These are phyloP conservation scores for Alternaria hordeiaustralica DNA, from an alignment of 2,329 filamentous ascomycete species.

Conservation along the genomic window DNA sequence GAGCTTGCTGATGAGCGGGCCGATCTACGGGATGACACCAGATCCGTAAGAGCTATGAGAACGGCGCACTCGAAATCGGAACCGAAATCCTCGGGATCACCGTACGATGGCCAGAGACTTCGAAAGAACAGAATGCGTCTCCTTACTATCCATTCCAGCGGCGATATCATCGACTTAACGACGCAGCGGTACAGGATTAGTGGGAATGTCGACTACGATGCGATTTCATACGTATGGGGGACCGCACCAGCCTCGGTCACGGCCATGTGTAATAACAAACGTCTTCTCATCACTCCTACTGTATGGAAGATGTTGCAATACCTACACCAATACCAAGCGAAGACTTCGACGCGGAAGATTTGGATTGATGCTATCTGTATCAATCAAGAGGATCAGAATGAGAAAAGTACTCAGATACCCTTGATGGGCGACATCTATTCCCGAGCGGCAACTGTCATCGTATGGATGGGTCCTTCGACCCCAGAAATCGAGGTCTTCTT, in stretches of 20 bases:
- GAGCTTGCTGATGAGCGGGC: too few relatives aligned
- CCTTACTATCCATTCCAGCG: too few relatives aligned
- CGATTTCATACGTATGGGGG: background rate
- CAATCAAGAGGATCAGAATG: background rate
- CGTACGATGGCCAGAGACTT: too few relatives aligned
- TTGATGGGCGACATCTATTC: background rate
- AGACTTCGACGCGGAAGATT: rapidly evolving
- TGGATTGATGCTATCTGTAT: background rate
- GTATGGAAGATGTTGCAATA: background rate
- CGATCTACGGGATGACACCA: too few relatives aligned
- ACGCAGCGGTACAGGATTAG: too few relatives aligned
- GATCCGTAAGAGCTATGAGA: too few relatives aligned
- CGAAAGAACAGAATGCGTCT: too few relatives aligned
- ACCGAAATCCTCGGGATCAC: too few relatives aligned
- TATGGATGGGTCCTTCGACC: background rate
- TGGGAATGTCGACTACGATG: background rate
- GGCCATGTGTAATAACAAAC: rapidly evolving
- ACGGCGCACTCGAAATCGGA: too few relatives aligned
- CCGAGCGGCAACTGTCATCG: background rate
- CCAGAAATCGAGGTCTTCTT: background rate
- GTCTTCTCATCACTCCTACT: background rate
- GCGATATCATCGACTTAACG: too few relatives aligned
- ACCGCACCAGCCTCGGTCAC: rapidly evolving
- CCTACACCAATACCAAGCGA: rapidly evolving
- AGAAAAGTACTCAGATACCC: background rate